These are phyloP conservation scores for Pythium scleroteichum DNA, from an alignment of 352 stramenopile genomes.

Conservation along the genomic window DNA sequence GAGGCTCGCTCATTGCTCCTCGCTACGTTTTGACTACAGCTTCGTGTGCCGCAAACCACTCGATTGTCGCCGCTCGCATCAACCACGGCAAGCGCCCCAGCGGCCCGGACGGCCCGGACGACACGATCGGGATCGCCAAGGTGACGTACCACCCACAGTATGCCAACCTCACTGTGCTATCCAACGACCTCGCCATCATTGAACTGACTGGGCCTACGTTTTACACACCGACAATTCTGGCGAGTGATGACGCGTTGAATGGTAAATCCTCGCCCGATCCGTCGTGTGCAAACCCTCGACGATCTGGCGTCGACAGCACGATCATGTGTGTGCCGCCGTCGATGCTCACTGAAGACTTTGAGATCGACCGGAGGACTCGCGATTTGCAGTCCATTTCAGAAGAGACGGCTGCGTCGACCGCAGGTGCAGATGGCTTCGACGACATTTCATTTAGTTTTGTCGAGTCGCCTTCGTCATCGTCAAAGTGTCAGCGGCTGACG, in stretches of 20 bases:
- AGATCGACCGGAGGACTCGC: not conserved
- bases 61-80: constrained; percentile 10
- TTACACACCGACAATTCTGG: constrained; percentile 27
- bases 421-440: constrained; percentile 1
- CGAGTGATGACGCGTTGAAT: constrained; percentile 21
- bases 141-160: constrained; percentile 23
- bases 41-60: constrained; percentile 25
- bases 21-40: constrained; percentile 22
- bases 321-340: constrained; percentile 20
- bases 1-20: constrained; percentile 28
- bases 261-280: not conserved
- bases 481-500: not conserved
- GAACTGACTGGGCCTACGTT: constrained; percentile 22
- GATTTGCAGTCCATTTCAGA: no score
- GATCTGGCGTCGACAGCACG: constrained; percentile 14
- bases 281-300: constrained; percentile 7
- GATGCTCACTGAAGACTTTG: constrained; percentile 2
- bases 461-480: not conserved
- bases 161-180: constrained; percentile 20
- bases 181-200: constrained; percentile 27
- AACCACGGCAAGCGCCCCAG: constrained; percentile 7
- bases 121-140: constrained; percentile 9
- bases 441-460: not conserved
- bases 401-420: not conserved
- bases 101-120: constrained; percentile 5